Percentiles rank a stretch among this genome's conserved stretches.
phyloP scores from a whole-genome alignment of 73 alveolate genomes.

The Durusdinium trenchii region DNA sequence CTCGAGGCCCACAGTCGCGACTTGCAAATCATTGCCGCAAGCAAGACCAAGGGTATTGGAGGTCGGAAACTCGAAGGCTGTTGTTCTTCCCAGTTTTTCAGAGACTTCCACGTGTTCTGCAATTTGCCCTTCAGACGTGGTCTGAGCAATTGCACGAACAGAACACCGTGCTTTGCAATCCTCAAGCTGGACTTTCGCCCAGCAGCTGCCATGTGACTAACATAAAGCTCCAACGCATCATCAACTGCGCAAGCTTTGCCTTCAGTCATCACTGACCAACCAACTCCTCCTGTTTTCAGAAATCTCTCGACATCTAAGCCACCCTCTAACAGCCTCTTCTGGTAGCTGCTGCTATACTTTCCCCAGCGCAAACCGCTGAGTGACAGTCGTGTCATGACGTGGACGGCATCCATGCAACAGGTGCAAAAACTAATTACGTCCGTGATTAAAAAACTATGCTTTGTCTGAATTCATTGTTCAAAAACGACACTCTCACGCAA shows the following conservation, averaged over 20 bases:
- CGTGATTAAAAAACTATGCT: background rate
- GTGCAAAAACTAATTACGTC: background rate
- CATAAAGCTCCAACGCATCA: background rate
- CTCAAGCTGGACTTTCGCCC: background rate
- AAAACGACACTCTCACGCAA: background rate
- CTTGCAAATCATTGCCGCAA: background rate
- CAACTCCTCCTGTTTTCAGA: background rate
- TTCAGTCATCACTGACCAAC: background rate
- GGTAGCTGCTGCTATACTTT: background rate
- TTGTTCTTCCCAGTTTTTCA: slow-evolving; percentile 13
- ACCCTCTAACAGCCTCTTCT: background rate
- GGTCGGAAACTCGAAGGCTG: background rate
- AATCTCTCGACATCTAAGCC: background rate
- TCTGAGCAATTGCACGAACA: background rate
- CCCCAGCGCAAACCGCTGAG: background rate
- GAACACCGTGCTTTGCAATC: background rate
- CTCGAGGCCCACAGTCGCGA: background rate
- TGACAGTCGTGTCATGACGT: background rate
- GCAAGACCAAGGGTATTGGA: background rate
- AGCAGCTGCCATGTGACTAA: background rate
- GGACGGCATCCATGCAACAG: background rate
- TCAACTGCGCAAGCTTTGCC: background rate
- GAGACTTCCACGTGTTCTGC: background rate
- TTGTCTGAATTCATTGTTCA: background rate
- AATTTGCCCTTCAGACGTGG: background rate